These are phyloP conservation scores for Mortierella claussenii DNA, from an alignment of 192 early-diverging fungal genomes.

Conservation along the genomic window DNA sequence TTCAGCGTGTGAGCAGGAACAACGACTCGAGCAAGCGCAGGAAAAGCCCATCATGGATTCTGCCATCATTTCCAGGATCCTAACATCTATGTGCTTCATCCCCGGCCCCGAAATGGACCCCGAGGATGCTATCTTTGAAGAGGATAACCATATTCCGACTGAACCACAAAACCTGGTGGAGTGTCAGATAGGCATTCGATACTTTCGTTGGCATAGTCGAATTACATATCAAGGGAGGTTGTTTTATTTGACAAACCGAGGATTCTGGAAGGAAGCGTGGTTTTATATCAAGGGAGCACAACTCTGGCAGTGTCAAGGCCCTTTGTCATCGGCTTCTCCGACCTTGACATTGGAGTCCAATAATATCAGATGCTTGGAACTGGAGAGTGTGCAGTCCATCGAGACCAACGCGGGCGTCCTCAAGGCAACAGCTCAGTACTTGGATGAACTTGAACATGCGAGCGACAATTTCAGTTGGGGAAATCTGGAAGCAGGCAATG, in stretches of 20 bases:
- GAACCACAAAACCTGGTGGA: slow-evolving; percentile 39
- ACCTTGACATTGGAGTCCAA: not conserved
- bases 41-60: not conserved
- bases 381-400: slow-evolving; percentile 7
- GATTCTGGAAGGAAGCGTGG: slow-evolving; percentile 14
- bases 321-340: not conserved
- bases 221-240: not conserved
- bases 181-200: slow-evolving; percentile 21
- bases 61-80: slow-evolving; percentile 8
- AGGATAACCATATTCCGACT: not conserved
- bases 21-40: not conserved
- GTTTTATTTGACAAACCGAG: slow-evolving; percentile 15
- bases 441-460: not conserved
- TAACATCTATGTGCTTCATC: slow-evolving; percentile 21
- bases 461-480: not conserved
- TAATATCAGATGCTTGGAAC: slow-evolving; percentile 12
- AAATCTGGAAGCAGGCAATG: not conserved
- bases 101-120: slow-evolving; percentile 32
- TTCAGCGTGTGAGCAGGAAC: not conserved
- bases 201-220: slow-evolving; percentile 28
- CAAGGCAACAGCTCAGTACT: not conserved
- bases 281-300: slow-evolving; percentile 16
- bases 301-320: slow-evolving; percentile 17
- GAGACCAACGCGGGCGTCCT: slow-evolving; percentile 9
- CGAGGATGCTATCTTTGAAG: slow-evolving; percentile 30